Evolutionary conservation across 257 asterid species (phyloP).

Genomic region (Solanum piurae): DNA sequence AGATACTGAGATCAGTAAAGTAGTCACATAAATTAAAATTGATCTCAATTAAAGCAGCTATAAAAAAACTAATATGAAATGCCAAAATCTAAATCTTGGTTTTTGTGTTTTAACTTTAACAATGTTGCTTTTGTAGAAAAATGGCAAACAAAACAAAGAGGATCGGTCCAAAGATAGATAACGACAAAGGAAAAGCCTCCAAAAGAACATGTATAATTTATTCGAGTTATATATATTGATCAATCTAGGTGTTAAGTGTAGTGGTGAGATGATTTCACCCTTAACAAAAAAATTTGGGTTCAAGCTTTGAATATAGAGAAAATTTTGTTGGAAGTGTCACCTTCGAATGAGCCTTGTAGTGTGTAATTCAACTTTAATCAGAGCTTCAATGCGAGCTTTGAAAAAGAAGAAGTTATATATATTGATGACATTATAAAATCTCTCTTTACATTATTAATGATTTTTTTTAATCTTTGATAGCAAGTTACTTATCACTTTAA

Average conservation of each 20-base stretch:
- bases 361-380: too few species aligned
- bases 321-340: too few species aligned
- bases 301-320: rapidly evolving
- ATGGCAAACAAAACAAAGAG: background rate
- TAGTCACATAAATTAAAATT: background rate
- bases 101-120: background rate
- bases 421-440: rapidly evolving
- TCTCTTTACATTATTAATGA: background rate
- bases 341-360: too few species aligned
- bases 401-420: too few species aligned
- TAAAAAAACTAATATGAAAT: background rate
- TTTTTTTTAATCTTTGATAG: background rate
- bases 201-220: background rate
- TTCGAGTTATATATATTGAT: background rate
- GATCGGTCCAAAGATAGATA: background rate
- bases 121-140: background rate
- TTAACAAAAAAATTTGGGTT: rapidly evolving
- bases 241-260: too few species aligned
- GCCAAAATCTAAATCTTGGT: background rate
- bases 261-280: rapidly evolving
- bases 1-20: background rate
- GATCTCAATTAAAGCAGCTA: background rate
- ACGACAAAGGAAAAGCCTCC: background rate
- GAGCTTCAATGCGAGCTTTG: rapidly evolving
- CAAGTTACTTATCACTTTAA: background rate